Percentiles rank a stretch among this genome's conserved stretches.
Evolutionary conservation across 2,329 filamentous ascomycete species (phyloP).

Genomic region (Daldinia sp.): DNA sequence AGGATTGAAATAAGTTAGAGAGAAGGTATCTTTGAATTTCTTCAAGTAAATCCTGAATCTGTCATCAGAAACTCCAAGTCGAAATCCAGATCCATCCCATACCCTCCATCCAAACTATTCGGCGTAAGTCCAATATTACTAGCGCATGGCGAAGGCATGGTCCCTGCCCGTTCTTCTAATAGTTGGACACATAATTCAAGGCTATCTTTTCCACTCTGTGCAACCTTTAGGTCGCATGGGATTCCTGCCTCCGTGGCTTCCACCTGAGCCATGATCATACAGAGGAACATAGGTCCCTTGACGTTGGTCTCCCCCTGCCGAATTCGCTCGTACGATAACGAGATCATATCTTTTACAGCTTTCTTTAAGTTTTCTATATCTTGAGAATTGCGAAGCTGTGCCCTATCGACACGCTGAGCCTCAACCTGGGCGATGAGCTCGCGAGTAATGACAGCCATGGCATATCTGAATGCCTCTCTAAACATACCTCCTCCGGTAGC

Average conservation of each 20-base stretch:
- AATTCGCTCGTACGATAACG: constrained; percentile 46
- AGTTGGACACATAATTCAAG: constrained; percentile 46
- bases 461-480: constrained; percentile 50
- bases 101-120: constrained; percentile 33
- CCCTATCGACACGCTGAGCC: constrained; percentile 44
- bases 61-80: constrained; percentile 44
- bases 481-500: constrained; percentile 52
- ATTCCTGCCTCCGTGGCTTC: constrained; percentile 47
- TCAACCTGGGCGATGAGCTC: constrained; percentile 50
- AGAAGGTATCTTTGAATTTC: no score
- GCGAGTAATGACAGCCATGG: constrained; percentile 45
- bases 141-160: constrained; percentile 17
- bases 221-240: constrained; percentile 42
- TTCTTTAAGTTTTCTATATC: constrained; percentile 47
- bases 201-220: constrained; percentile 47
- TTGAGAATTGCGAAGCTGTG: constrained; percentile 41
- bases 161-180: constrained; percentile 37
- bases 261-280: constrained; percentile 51
- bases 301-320: constrained; percentile 54
- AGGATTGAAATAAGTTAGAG: no score
- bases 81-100: constrained; percentile 40
- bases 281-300: constrained; percentile 53
- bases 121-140: constrained; percentile 35
- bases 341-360: constrained; percentile 43
- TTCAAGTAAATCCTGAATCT: constrained; percentile 29